Percentiles rank a stretch among this genome's conserved stretches.
Conservation (phyloP, 768 basidiomycete genomes). For the Porpolomopsis calyptriformis region DNA sequence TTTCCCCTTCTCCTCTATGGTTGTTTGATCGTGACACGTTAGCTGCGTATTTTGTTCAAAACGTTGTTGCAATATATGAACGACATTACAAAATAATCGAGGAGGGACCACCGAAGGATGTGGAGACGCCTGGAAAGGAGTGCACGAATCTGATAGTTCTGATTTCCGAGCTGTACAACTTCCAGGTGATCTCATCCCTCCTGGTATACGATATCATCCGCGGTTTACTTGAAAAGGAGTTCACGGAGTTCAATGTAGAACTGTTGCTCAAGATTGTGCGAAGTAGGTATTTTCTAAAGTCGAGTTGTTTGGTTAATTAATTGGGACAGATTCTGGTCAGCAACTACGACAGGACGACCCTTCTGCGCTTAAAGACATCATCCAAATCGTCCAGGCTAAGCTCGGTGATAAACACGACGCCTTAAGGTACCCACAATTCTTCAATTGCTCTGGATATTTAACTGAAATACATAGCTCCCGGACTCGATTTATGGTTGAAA, state of each 20-base stretch:
- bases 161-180: constrained; percentile 90
- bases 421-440: constrained; percentile 35
- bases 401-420: constrained; percentile 39
- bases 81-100: constrained; percentile 28
- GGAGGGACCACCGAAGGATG: constrained; percentile 12
- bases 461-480: constrained; percentile 51
- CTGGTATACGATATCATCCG: constrained; percentile 89
- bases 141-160: constrained; percentile 80
- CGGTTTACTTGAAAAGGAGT: constrained; percentile 47
- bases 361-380: constrained; percentile 82
- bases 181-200: constrained; percentile 81
- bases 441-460: not conserved
- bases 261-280: constrained; percentile 75
- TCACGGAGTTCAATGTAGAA: constrained; percentile 79
- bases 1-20: not conserved
- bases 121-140: constrained; percentile 62
- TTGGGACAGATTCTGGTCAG: constrained; percentile 67
- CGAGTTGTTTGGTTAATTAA: constrained; percentile 3
- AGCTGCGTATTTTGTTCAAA: constrained; percentile 83
- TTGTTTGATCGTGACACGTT: constrained; percentile 1
- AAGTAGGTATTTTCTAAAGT: constrained; percentile 36
- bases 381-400: constrained; percentile 69
- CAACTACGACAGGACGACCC: constrained; percentile 92
- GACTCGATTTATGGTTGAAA: constrained; percentile 92
- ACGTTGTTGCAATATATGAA: constrained; percentile 58